Percentiles rank a stretch among this genome's conserved stretches.
phyloP scores from a whole-genome alignment of 2,329 filamentous ascomycete genomes.

The Fusarium domesticum region DNA sequence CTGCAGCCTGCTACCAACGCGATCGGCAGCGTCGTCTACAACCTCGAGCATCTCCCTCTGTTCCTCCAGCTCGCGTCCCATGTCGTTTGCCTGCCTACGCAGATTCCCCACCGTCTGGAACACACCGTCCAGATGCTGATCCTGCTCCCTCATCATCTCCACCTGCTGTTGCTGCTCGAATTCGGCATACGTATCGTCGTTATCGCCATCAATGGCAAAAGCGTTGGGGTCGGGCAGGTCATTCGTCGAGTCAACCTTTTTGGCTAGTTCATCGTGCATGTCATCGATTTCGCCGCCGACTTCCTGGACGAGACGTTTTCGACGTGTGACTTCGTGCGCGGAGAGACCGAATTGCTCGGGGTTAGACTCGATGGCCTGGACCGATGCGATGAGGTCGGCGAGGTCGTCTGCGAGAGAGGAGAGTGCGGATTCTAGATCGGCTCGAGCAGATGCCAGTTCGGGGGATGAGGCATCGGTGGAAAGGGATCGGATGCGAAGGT shows the following conservation, averaged over 20 bases:
- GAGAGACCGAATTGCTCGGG: slow-evolving; percentile 86
- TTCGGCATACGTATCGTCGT: slow-evolving; percentile 62
- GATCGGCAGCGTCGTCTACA: slow-evolving; percentile 79
- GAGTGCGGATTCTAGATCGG: slow-evolving; percentile 65
- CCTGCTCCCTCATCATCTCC: slow-evolving; percentile 92
- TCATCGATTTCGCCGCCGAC: slow-evolving; percentile 84
- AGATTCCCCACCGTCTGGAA: slow-evolving; percentile 91
- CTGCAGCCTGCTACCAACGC: slow-evolving; percentile 81
- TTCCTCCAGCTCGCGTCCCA: slow-evolving; percentile 95
- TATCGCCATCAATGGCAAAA: slow-evolving; percentile 52
- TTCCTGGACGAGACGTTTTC: slow-evolving; percentile 80
- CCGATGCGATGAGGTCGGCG: slow-evolving; percentile 80
- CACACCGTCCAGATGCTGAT: slow-evolving; percentile 87
- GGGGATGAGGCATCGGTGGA: slow-evolving; percentile 69
- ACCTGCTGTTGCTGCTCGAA: slow-evolving; percentile 91
- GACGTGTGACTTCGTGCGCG: slow-evolving; percentile 73
- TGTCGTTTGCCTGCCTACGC: slow-evolving; percentile 85
- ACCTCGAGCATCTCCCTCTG: slow-evolving; percentile 85
- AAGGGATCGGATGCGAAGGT: slow-evolving; percentile 90
- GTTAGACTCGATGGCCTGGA: slow-evolving; percentile 81
- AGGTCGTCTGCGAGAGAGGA: slow-evolving; percentile 76
- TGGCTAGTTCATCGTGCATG: slow-evolving; percentile 79
- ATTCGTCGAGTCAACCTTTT: slow-evolving; percentile 45
- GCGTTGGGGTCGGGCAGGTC: slow-evolving; percentile 54
- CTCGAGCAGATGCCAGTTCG: slow-evolving; percentile 76